Conservation (phyloP, 2,329 filamentous ascomycete species). For the Fusarium sp. region DNA sequence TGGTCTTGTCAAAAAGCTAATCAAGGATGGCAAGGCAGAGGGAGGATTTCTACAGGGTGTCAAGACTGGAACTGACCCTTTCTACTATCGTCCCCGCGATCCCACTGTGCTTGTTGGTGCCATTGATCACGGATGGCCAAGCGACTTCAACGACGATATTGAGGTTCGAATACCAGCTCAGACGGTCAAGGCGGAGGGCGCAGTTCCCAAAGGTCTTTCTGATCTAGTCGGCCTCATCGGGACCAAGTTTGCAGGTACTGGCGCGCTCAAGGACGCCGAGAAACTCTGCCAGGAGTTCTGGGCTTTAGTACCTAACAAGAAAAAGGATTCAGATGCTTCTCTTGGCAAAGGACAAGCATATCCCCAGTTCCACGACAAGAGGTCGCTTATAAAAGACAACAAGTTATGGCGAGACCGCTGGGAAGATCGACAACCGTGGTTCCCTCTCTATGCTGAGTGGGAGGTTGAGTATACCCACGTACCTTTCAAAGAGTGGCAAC, state of each 20-base stretch:
- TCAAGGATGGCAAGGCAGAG: too few relatives aligned
- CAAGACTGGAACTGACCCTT: neutral
- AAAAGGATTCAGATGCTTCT: neutral
- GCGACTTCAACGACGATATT: neutral
- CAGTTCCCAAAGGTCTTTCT: too few relatives aligned
- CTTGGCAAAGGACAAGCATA: neutral
- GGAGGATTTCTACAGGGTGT: too few relatives aligned
- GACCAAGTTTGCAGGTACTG: too few relatives aligned
- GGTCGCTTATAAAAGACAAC: neutral
- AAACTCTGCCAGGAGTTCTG: too few relatives aligned
- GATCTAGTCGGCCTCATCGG: too few relatives aligned
- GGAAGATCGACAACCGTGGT: constrained; percentile 35
- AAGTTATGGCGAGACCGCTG: neutral
- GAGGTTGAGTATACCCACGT: constrained; percentile 58
- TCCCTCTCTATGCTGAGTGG: constrained; percentile 60
- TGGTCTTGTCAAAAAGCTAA: too few relatives aligned
- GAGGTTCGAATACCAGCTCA: neutral
- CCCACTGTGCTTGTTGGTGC: neutral
- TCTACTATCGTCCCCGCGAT: neutral
- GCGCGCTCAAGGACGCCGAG: too few relatives aligned
- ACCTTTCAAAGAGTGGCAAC: constrained; percentile 50
- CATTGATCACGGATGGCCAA: neutral
- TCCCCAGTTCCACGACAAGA: neutral
- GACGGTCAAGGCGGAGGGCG: neutral
- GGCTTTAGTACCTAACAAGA: too few relatives aligned